A percentile compares a stretch with the other conserved stretches of the same genome.
Conservation (phyloP, 768 basidiomycete genomes). For the Lentinula edodes region DNA sequence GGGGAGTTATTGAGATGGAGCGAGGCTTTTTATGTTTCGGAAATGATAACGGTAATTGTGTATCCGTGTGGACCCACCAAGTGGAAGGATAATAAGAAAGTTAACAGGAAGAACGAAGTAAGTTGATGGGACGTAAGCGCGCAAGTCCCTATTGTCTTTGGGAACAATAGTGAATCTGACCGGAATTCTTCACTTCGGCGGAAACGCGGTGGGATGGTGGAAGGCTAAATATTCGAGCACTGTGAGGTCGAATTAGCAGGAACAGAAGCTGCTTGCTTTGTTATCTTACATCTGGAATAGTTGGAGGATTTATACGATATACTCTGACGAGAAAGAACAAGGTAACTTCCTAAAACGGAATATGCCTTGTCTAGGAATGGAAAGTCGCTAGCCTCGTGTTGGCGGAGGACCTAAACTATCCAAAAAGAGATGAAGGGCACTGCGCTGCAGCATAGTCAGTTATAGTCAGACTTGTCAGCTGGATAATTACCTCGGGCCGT, state of each 20-base stretch:
- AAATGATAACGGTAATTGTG: background rate
- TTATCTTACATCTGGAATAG: background rate
- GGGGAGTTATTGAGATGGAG: background rate
- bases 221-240: background rate
- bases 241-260: background rate
- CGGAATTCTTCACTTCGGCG: background rate
- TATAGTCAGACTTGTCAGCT: background rate
- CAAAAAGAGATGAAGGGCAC: background rate
- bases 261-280: background rate
- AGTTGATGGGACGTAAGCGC: background rate
- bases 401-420: background rate
- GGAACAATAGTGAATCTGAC: background rate
- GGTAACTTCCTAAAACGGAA: background rate
- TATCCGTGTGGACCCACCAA: conserved; percentile 3
- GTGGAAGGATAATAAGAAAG: conserved; percentile 1
- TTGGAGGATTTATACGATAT: background rate
- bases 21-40: background rate
- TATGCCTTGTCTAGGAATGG: conserved; percentile 3
- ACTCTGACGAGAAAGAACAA: background rate
- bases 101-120: background rate
- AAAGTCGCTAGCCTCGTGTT: background rate
- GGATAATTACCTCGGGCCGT: too few relatives aligned
- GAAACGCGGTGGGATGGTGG: background rate
- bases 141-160: conserved; percentile 2
- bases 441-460: background rate